phyloP scores from a whole-genome alignment of 305 asterid genomes.

The Solanum chacoense region DNA sequence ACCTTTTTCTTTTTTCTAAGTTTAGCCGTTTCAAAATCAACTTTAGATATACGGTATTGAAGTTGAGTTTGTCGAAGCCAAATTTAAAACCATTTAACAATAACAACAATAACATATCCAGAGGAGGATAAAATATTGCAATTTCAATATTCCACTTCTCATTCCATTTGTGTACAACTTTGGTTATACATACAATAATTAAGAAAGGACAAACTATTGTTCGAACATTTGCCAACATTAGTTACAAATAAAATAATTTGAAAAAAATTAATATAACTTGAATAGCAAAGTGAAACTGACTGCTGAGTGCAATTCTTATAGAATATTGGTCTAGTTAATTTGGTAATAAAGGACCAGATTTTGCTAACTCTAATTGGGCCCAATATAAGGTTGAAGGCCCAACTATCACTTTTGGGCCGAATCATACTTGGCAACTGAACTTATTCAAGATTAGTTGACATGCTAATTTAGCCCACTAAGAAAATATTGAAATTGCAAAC shows the following conservation, averaged over 20 bases:
- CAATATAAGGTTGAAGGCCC: neutral
- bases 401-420: neutral
- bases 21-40: neutral
- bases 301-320: neutral
- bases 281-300: neutral
- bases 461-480: neutral
- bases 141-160: neutral
- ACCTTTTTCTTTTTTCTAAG: neutral
- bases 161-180: neutral
- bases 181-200: neutral
- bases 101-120: neutral
- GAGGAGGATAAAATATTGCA: neutral
- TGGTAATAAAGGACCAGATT: neutral
- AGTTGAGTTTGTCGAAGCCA: neutral
- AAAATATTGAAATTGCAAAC: neutral
- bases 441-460: neutral
- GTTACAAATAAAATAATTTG: neutral
- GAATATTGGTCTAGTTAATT: neutral
- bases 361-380: neutral
- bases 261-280: neutral
- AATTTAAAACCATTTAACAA: neutral
- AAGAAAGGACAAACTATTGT: neutral
- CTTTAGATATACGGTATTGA: neutral
- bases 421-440: neutral
- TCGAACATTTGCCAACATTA: neutral